These are phyloP conservation scores for Neovahlkampfia damariscottae DNA, from an alignment of 78 protist genomes.

Conservation along the genomic window DNA sequence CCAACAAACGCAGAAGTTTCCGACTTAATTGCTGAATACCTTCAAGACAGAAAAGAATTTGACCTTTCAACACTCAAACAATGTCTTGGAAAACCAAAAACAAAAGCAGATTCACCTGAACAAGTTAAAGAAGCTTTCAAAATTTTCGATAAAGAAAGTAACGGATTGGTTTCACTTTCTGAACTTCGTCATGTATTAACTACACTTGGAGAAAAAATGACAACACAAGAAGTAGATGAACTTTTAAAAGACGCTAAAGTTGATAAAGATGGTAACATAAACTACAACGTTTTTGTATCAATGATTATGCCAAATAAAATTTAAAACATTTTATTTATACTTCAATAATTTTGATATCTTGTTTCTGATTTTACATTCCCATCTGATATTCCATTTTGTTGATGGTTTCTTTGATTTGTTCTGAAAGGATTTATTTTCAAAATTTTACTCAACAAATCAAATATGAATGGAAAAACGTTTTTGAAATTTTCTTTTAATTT, in stretches of 20 bases:
- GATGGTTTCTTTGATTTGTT: too few relatives aligned
- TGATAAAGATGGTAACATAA: constrained; percentile 2
- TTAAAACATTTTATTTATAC: too few relatives aligned
- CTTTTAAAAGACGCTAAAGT: constrained; percentile 1
- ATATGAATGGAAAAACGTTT: too few relatives aligned
- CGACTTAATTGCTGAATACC: too few relatives aligned
- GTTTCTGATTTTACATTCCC: too few relatives aligned
- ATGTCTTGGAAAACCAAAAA: not conserved
- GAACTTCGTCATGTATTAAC: not conserved
- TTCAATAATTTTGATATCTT: too few relatives aligned
- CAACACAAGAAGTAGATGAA: constrained; percentile 8
- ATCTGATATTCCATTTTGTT: too few relatives aligned
- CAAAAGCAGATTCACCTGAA: not conserved
- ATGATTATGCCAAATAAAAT: not conserved
- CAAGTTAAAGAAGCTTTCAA: not conserved
- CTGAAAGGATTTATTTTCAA: too few relatives aligned
- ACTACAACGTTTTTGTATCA: not conserved
- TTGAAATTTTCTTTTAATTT: too few relatives aligned
- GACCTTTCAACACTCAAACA: not conserved
- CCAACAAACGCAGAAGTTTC: constrained; percentile 3
- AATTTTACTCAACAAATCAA: too few relatives aligned
- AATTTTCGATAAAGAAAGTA: not conserved
- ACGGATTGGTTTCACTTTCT: not conserved
- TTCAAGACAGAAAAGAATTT: too few relatives aligned
- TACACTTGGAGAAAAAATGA: not conserved